phyloP scores from a whole-genome alignment of 306 rosid species.

The Casuarina equisetifolia region DNA sequence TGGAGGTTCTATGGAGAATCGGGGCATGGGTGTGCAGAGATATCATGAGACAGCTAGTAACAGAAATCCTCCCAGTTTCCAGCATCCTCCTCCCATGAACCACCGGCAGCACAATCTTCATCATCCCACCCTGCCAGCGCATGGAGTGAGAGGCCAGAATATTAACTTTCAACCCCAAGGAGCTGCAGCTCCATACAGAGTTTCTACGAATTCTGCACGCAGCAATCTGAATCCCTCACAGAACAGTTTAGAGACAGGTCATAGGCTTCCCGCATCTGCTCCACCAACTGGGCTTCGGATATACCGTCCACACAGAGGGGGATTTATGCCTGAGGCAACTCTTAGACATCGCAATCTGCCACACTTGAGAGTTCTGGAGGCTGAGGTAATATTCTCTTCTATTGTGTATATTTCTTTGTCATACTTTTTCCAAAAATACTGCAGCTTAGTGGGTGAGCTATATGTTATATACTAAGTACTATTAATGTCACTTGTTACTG shows the following conservation, averaged over 20 bases:
- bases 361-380: slow-evolving; percentile 65
- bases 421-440: not conserved
- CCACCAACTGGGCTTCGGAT: slow-evolving; percentile 61
- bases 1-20: slow-evolving; percentile 54
- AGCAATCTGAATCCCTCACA: slow-evolving; percentile 45
- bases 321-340: slow-evolving; percentile 45
- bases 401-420: slow-evolving; percentile 4
- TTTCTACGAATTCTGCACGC: slow-evolving; percentile 59
- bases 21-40: slow-evolving; percentile 66
- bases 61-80: slow-evolving; percentile 51
- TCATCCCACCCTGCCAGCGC: slow-evolving; percentile 53
- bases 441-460: not conserved
- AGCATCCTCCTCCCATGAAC: slow-evolving; percentile 57
- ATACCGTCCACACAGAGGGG: slow-evolving; percentile 61
- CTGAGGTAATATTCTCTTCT: slow-evolving; percentile 61
- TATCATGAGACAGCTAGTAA: slow-evolving; percentile 64
- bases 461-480: not conserved
- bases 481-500: not conserved
- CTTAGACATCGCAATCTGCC: slow-evolving; percentile 62
- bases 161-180: slow-evolving; percentile 58
- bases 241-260: slow-evolving; percentile 61
- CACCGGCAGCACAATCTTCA: slow-evolving; percentile 65
- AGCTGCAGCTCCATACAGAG: slow-evolving; percentile 60
- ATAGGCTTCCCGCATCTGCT: slow-evolving; percentile 53
- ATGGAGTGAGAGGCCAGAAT: slow-evolving; percentile 67